Evolutionary conservation across 2,329 filamentous ascomycete species (phyloP), one percentile per base, ranked within the genome.

Genomic region (Talaromyces sp.): DNA sequence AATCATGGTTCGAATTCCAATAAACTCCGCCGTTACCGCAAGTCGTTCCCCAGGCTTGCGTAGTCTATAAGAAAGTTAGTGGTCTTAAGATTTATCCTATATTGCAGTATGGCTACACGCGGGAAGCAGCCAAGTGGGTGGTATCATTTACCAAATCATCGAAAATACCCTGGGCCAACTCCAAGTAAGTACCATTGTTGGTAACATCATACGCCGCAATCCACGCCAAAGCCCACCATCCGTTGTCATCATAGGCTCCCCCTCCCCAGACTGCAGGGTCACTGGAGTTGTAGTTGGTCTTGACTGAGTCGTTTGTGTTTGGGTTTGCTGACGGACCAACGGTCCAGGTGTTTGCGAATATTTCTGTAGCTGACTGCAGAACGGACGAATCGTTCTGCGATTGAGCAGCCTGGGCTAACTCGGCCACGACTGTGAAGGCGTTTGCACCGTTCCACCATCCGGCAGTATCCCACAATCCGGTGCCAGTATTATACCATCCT

Each of bases 181-280:
- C 65, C 11, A 84, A 74, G 60, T 84, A 84, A 3, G 74, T 62
- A 0, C 60, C 58, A 24, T 81, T 71, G 1, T 70, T 66, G 0
- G 81, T 83, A 4, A 82, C 69, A 64, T 84, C 82, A 69, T 83
- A 84, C n/a, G 79, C 81, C 2, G 75, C 77, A 64, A 84, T 78
- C 81, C 81, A 83, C 24, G 76, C 82, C 8, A 84, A 68, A 3
- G 79, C 80, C 81, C 81, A 81, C 79, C 80, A 81, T 1, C 76
- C 78, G 62, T 84, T 80, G 61, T 84, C 82, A 57, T 84, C 82
- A 65, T 83, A 83, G 29, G 59, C 38, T 4, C 50, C 38, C 10
- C 57, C 59, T 11, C 56, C 50, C 59, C 59, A 61, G 8, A 31
- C 32, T 38, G 55, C 32, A 46, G 59, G 38, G 21, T 58, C 41